Evolutionary conservation across 148 eudicot species (phyloP).

Genomic region (Rhododendron simsii): DNA sequence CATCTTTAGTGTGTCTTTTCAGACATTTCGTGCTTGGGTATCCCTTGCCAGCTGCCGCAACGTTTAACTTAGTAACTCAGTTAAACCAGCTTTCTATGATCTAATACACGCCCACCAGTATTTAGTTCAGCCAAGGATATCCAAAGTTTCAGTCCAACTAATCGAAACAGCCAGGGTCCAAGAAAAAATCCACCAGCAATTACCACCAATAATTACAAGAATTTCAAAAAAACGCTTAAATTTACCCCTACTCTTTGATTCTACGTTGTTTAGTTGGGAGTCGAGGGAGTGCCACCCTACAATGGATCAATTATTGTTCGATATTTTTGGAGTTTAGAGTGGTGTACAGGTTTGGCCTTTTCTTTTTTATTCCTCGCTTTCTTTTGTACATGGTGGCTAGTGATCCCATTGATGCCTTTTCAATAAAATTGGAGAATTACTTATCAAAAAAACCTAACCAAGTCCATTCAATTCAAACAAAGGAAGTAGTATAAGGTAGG

Average conservation of each 20-base stretch:
- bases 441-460: neutral
- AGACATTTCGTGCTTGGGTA: neutral
- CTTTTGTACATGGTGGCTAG: neutral
- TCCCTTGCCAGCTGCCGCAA: neutral
- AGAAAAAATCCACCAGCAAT: no score
- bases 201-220: neutral
- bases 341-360: neutral
- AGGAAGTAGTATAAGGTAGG: neutral
- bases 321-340: neutral
- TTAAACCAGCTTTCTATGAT: neutral
- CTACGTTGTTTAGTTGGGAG: neutral
- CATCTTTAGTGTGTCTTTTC: neutral
- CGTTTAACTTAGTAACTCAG: neutral
- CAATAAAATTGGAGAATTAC: neutral
- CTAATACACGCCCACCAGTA: neutral
- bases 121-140: neutral
- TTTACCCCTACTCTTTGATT: neutral
- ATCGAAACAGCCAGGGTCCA: neutral
- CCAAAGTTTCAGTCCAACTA: neutral
- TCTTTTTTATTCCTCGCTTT: neutral
- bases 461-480: conserved; percentile 1
- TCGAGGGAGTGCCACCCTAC: no score
- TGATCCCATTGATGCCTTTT: neutral
- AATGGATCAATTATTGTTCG: no score
- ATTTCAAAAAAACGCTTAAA: neutral